Evolutionary conservation across 805 yeast species (phyloP), one percentile per base, ranked within the genome.

Genomic region (Phaffomyces thermotolerans): DNA sequence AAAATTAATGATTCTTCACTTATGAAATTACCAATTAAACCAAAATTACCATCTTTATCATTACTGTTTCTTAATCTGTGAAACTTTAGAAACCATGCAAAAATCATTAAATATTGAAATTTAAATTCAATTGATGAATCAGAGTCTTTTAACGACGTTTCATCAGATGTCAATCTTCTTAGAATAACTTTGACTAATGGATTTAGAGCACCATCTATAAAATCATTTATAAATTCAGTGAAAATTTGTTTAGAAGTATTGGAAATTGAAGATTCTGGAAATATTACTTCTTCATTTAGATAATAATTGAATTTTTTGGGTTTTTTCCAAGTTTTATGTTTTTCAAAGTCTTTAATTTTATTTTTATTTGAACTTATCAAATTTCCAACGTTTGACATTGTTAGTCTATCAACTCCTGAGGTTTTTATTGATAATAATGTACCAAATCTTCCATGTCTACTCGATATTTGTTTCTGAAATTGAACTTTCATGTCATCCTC

Each of bases 361-460:
- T 76, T 71, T n/a, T 63, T 56, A 8, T 72, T 70, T 6, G 37
- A n/a, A 36, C 72, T 68, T 10, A 68, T 52, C 4, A 84, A 54
- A 4, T 81, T 87, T 25, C 76, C 75, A 51, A 85, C 90, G 2
- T 95, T 93, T 3, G 93, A 73, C 1, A 88, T 73, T 6, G 86
- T 76, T 17, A 84, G 62, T 25, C 84, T 68, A 4, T 67, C 70
- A 25, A 78, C 69, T 42, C 80, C 79, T 22, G 73, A 71, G 17
- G 82, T 76, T 47, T 81, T 79, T 27, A 91, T 69, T 2, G 95
- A 81, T 10, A 89, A 62, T 49, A 90, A 66, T 0, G 97, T 81
- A 1, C 99, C 99, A 66, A 91, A 91, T 41, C 95, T 72, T 3
- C 93, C 90, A 58, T 91, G 99, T 38, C 99, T 73, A 1, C 87